These are phyloP conservation scores for Colletotrichum tofieldiae DNA, from an alignment of 2,329 filamentous ascomycete species.

Conservation along the genomic window DNA sequence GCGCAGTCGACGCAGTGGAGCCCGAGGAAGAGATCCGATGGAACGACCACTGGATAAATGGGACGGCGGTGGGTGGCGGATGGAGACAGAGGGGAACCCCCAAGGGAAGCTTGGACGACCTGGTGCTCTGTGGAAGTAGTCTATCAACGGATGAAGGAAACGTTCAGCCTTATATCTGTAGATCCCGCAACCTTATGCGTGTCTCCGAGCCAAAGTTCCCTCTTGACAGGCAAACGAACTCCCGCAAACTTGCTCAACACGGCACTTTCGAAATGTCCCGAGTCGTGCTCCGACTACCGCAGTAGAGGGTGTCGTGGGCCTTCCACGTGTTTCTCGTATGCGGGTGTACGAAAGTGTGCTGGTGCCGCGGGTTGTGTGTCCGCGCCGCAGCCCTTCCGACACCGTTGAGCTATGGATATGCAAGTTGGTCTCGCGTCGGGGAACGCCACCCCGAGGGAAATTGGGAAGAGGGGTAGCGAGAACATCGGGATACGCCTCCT, in stretches of 20 bases:
- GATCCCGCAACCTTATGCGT: slow-evolving; percentile 21
- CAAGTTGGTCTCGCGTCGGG: neutral
- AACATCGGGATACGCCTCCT: neutral
- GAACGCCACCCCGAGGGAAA: slow-evolving; percentile 16
- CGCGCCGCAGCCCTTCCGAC: slow-evolving; percentile 1
- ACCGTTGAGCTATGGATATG: neutral
- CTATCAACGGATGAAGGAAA: too few species aligned
- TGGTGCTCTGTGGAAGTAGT: neutral
- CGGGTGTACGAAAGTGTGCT: neutral
- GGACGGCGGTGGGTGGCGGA: neutral
- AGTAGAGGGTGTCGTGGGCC: neutral
- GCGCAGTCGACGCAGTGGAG: slow-evolving; percentile 9
- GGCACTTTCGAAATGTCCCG: neutral
- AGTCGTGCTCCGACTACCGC: neutral
- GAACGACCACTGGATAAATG: slow-evolving; percentile 1
- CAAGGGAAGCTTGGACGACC: neutral
- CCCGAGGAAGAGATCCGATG: slow-evolving; percentile 8
- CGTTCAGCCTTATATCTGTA: slow-evolving; percentile 12
- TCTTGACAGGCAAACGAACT: neutral
- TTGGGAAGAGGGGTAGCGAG: slow-evolving; percentile 13
- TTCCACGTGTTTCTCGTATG: slow-evolving; percentile 14
- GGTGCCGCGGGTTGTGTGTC: neutral
- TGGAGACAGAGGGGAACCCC: slow-evolving; percentile 4
- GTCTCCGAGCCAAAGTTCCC: neutral
- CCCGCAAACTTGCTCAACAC: slow-evolving; percentile 15